Percentiles rank a stretch among this genome's conserved stretches.
Evolutionary conservation across 441 rosid genomes (phyloP).

Genomic region (Brassica balearica): DNA sequence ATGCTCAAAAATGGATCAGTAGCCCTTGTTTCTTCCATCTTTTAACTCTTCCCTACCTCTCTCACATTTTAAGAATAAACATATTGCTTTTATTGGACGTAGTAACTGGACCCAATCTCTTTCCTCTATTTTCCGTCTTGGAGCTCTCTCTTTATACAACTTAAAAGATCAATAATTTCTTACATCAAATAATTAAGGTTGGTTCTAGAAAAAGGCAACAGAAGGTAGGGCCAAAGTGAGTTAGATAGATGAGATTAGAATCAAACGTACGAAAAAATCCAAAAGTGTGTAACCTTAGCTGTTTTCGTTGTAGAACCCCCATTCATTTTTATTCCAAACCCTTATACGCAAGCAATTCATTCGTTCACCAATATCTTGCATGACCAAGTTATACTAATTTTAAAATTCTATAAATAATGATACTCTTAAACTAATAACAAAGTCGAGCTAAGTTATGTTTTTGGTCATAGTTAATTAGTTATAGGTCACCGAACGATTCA

Average conservation of each 20-base stretch:
- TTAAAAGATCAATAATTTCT: not conserved
- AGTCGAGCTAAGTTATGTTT: not conserved
- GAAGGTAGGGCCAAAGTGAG: conserved; percentile 43
- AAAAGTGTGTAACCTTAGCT: conserved; percentile 29
- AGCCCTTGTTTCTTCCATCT: not conserved
- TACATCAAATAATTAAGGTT: conserved; percentile 9
- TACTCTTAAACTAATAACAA: not conserved
- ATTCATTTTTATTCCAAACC: conserved; percentile 40
- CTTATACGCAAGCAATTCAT: conserved; percentile 30
- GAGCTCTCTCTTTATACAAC: conserved; percentile 19
- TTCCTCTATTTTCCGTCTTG: conserved; percentile 1
- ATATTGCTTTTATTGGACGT: not conserved
- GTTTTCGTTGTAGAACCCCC: conserved; percentile 26
- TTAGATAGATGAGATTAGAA: conserved; percentile 41
- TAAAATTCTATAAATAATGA: not conserved
- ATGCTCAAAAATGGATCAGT: not conserved
- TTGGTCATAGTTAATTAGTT: not conserved
- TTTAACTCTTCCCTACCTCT: conserved; percentile 13
- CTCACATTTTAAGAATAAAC: conserved; percentile 14
- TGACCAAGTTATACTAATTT: not conserved
- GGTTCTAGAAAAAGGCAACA: conserved; percentile 19
- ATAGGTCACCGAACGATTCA: not conserved
- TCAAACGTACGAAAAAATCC: conserved; percentile 37
- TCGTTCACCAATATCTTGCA: conserved; percentile 30
- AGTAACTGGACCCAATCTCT: not conserved